Conservation (phyloP, 192 early-diverging fungal species). For the Gigaspora rosea region DNA sequence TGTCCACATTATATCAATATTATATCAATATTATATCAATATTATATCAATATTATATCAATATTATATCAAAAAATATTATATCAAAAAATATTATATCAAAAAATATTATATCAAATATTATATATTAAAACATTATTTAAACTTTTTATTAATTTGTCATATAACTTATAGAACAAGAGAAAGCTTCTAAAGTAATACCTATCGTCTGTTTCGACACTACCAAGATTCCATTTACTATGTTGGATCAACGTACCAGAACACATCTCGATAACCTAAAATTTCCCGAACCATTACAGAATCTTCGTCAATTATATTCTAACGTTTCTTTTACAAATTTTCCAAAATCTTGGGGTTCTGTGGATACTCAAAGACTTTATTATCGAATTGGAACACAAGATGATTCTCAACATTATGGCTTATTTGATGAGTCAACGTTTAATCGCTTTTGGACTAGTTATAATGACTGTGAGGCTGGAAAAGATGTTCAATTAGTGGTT, state of each 20-base stretch:
- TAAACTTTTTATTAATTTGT: too few species aligned
- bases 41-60: too few species aligned
- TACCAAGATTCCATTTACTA: background rate
- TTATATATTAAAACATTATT: too few species aligned
- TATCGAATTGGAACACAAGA: constrained; percentile 8
- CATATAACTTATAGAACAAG: too few species aligned
- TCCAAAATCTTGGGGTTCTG: background rate
- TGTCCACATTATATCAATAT: too few species aligned
- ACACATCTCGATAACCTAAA: background rate
- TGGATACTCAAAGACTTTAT: background rate
- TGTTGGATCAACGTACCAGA: background rate
- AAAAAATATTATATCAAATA: too few species aligned
- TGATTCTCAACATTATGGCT: constrained; percentile 5
- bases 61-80: too few species aligned
- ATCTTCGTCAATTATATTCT: constrained; percentile 17
- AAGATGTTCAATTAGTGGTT: background rate
- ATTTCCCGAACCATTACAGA: background rate
- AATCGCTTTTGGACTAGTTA: constrained; percentile 10
- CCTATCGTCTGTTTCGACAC: background rate
- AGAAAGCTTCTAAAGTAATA: too few species aligned
- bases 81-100: too few species aligned
- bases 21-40: too few species aligned
- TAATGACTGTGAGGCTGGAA: background rate
- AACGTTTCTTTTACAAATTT: background rate
- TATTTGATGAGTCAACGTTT: background rate